Conservation (phyloP, 495 filamentous ascomycete genomes). For the Podospora fimiseda region DNA sequence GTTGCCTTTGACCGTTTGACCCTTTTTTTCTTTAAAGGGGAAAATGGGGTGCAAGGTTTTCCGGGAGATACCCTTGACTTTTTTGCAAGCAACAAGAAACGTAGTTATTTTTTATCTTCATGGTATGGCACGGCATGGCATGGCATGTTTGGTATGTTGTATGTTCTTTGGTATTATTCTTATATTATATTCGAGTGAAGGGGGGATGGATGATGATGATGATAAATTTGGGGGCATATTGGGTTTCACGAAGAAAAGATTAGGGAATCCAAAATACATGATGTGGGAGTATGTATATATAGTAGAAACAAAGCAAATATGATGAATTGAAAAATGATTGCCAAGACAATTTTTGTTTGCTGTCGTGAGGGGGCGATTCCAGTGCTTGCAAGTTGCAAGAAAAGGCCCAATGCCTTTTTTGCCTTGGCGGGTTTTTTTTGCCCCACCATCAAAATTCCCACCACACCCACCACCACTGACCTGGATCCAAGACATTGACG, state of each 20-base stretch:
- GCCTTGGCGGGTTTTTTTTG: slow-evolving; percentile 16
- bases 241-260: too few relatives aligned
- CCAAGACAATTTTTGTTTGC: too few relatives aligned
- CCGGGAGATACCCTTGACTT: slow-evolving; percentile 20
- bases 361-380: too few relatives aligned
- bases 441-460: slow-evolving; percentile 34
- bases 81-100: slow-evolving; percentile 6
- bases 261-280: too few relatives aligned
- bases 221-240: too few relatives aligned
- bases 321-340: too few relatives aligned
- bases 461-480: too few relatives aligned
- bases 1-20: slow-evolving; percentile 2
- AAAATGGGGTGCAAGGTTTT: neutral
- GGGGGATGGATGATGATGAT: neutral
- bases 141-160: neutral
- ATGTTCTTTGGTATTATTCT: neutral
- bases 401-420: too few relatives aligned
- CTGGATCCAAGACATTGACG: neutral
- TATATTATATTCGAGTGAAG: neutral
- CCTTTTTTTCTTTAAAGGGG: neutral
- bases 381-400: slow-evolving; percentile 8
- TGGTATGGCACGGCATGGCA: slow-evolving; percentile 7
- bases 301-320: too few relatives aligned
- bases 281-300: too few relatives aligned
- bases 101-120: slow-evolving; percentile 7